Evolutionary conservation across 2,329 filamentous ascomycete species (phyloP).

Genomic region (Coniochaeta ligniaria): DNA sequence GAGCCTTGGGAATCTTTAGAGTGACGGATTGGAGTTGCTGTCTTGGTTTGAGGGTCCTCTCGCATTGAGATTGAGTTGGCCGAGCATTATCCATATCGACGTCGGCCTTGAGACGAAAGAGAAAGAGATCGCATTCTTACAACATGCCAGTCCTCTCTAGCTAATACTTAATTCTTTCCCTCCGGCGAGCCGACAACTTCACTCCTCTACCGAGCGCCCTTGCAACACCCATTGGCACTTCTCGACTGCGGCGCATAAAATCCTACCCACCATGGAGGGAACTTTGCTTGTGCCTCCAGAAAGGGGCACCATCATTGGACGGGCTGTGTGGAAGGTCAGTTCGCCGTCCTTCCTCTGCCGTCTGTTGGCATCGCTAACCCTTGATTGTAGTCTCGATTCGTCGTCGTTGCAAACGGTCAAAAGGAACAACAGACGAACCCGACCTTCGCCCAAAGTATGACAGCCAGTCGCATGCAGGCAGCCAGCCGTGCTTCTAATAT

Average conservation of each 20-base stretch:
- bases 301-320: conserved; percentile 42
- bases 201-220: neutral
- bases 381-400: conserved; percentile 46
- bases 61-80: neutral
- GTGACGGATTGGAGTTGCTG: neutral
- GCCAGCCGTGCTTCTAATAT: conserved; percentile 26
- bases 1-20: neutral
- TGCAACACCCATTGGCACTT: neutral
- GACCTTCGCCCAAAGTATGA: conserved; percentile 30
- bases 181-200: neutral
- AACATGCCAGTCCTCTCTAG: conserved; percentile 17
- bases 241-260: conserved; percentile 3
- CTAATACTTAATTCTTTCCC: conserved; percentile 8
- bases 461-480: conserved; percentile 27
- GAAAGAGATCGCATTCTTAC: conserved; percentile 7
- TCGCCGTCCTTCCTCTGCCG: neutral
- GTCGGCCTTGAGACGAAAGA: neutral
- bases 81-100: neutral
- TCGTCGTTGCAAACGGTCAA: conserved; percentile 41
- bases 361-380: neutral
- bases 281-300: conserved; percentile 42
- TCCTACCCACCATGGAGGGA: conserved; percentile 36
- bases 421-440: conserved; percentile 29
- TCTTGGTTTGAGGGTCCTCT: neutral
- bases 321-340: conserved; percentile 45